These are phyloP conservation scores for Penicillium rolfsii DNA, from an alignment of 2,329 filamentous ascomycete genomes.

Conservation along the genomic window DNA sequence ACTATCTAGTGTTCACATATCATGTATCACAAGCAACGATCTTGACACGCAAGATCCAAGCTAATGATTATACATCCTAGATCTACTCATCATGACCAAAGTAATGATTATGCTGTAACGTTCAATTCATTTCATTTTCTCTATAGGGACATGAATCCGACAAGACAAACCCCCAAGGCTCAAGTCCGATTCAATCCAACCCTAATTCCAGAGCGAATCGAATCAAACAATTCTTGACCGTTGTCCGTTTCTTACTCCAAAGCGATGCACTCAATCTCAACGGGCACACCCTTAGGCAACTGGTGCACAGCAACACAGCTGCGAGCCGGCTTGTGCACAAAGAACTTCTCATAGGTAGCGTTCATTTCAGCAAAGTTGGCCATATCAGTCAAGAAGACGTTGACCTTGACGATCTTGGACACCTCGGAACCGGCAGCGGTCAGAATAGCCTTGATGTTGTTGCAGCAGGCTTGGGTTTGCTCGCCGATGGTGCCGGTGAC, in stretches of 20 bases:
- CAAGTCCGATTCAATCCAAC: neutral
- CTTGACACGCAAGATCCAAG: neutral
- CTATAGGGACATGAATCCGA: neutral
- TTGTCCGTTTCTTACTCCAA: conserved; percentile 43
- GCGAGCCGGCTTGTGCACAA: conserved; percentile 64
- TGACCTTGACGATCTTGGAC: conserved; percentile 83
- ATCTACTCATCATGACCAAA: neutral
- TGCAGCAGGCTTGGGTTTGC: conserved; percentile 70
- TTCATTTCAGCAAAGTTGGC: conserved; percentile 82
- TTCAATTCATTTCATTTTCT: neutral
- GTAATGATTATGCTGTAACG: neutral
- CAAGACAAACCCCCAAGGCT: neutral
- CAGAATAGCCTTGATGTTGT: conserved; percentile 83
- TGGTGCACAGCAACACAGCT: conserved; percentile 66
- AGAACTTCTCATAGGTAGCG: conserved; percentile 71
- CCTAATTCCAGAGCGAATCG: neutral
- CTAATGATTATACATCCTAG: neutral
- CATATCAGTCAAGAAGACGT: conserved; percentile 87
- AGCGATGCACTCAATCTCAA: conserved; percentile 69
- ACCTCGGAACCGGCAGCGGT: conserved; percentile 78
- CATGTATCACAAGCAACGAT: too few species aligned
- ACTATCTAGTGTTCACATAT: neutral
- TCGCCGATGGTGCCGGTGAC: conserved; percentile 68
- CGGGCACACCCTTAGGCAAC: conserved; percentile 65
- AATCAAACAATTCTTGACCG: too few species aligned